These are phyloP conservation scores for Neophaeococcomyces aloes DNA, from an alignment of 2,329 filamentous ascomycete genomes.

Conservation along the genomic window DNA sequence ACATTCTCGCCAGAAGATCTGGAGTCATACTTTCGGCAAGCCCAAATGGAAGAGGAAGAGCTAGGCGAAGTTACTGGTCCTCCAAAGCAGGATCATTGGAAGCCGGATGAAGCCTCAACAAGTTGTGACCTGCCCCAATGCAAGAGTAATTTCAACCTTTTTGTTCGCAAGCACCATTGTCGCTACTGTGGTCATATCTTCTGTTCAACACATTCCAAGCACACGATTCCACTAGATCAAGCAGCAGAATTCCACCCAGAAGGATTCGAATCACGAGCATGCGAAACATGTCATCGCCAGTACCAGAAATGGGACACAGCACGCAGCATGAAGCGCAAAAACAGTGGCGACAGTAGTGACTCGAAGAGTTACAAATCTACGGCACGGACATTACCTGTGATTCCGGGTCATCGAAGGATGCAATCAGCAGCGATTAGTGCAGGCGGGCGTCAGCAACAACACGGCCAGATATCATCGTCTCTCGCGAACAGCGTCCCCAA, in stretches of 20 bases:
- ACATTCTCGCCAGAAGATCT: conserved; percentile 16
- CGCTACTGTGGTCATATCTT: conserved; percentile 57
- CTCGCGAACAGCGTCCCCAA: conserved; percentile 45
- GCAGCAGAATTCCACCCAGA: conserved; percentile 53
- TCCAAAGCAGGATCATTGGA: conserved; percentile 56
- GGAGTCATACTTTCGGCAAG: conserved; percentile 28
- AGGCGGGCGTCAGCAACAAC: conserved; percentile 25
- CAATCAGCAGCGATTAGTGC: conserved; percentile 19
- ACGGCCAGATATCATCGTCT: conserved; percentile 26
- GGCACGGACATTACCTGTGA: conserved; percentile 12
- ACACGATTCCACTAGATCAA: conserved; percentile 51
- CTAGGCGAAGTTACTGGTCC: conserved; percentile 47
- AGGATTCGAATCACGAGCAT: conserved; percentile 45
- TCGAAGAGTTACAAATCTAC: conserved; percentile 14
- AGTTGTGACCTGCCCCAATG: conserved; percentile 50
- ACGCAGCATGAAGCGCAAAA: conserved; percentile 40
- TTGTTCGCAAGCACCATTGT: conserved; percentile 55
- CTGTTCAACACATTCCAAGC: conserved; percentile 48
- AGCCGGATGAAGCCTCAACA: conserved; percentile 49
- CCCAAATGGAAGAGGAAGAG: conserved; percentile 43
- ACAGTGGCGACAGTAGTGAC: conserved; percentile 28
- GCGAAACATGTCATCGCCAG: conserved; percentile 50
- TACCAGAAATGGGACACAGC: conserved; percentile 47
- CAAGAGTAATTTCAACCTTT: conserved; percentile 48
- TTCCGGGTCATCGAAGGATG: conserved; percentile 16